Evolutionary conservation across 1,284 basidiomycete genomes (phyloP).

Genomic region (Xanthoconium separans): DNA sequence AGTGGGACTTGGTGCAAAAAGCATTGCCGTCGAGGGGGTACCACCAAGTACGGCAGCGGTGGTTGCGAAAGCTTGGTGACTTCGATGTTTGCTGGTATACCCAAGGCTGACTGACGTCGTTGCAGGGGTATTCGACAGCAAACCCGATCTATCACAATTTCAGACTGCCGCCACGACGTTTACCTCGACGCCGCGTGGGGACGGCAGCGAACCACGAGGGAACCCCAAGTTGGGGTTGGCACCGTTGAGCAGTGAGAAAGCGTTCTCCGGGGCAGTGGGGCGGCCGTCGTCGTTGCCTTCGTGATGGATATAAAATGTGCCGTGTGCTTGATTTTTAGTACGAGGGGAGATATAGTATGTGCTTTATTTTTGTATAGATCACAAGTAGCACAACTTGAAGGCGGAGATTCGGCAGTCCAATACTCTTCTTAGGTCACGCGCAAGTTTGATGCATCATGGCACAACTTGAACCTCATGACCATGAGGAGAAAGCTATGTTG

Average conservation of each 20-base stretch:
- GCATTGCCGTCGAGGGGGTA: conserved; percentile 38
- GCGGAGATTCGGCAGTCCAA: no score
- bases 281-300: conserved; percentile 20
- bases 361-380: not conserved
- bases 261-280: conserved; percentile 23
- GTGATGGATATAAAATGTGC: conserved; percentile 5
- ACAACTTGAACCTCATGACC: no score
- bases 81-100: not conserved
- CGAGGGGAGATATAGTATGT: conserved; percentile 2
- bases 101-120: not conserved
- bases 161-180: conserved; percentile 27
- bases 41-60: conserved; percentile 41
- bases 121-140: conserved; percentile 38
- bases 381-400: no score
- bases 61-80: conserved; percentile 38
- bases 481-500: no score
- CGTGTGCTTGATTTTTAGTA: conserved; percentile 14
- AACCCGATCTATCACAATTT: conserved; percentile 35
- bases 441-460: no score
- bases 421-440: no score
- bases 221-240: conserved; percentile 37
- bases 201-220: conserved; percentile 24
- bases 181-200: conserved; percentile 20
- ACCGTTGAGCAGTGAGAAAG: conserved; percentile 34
- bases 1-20: conserved; percentile 42